Conservation (phyloP, 768 basidiomycete species). For the Suillus brevipes region DNA sequence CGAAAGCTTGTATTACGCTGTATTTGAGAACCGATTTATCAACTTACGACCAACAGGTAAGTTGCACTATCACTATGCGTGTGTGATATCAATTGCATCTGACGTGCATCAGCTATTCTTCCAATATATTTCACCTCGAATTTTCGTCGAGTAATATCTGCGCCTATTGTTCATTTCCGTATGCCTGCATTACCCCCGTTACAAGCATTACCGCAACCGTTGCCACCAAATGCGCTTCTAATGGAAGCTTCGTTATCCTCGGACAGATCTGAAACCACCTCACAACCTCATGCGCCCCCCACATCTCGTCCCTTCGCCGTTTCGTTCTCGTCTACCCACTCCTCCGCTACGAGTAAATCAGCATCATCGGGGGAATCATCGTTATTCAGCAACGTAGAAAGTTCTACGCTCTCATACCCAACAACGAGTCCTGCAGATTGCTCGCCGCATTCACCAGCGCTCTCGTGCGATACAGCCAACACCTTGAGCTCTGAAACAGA, state of each 20-base stretch:
- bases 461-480: not conserved
- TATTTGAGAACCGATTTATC: slow-evolving; percentile 72
- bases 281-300: slow-evolving; percentile 14
- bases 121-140: slow-evolving; percentile 71
- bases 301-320: slow-evolving; percentile 43
- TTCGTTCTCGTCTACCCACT: slow-evolving; percentile 53
- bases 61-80: slow-evolving; percentile 15
- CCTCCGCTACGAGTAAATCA: slow-evolving; percentile 33
- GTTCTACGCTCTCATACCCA: slow-evolving; percentile 23
- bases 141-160: slow-evolving; percentile 63
- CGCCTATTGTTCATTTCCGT: slow-evolving; percentile 61
- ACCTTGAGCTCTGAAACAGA: slow-evolving; percentile 5
- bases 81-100: not conserved
- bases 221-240: slow-evolving; percentile 27
- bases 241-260: slow-evolving; percentile 22
- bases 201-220: slow-evolving; percentile 41
- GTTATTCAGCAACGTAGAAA: slow-evolving; percentile 31
- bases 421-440: slow-evolving; percentile 23
- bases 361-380: slow-evolving; percentile 35
- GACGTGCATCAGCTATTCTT: slow-evolving; percentile 49
- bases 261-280: slow-evolving; percentile 25
- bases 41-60: slow-evolving; percentile 68
- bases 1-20: slow-evolving; percentile 63
- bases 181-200: slow-evolving; percentile 72
- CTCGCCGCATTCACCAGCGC: slow-evolving; percentile 19